Base-by-base conservation (phyloP, 192 early-diverging fungal genomes). In the Gaertneriomyces semiglobifer region DNA sequence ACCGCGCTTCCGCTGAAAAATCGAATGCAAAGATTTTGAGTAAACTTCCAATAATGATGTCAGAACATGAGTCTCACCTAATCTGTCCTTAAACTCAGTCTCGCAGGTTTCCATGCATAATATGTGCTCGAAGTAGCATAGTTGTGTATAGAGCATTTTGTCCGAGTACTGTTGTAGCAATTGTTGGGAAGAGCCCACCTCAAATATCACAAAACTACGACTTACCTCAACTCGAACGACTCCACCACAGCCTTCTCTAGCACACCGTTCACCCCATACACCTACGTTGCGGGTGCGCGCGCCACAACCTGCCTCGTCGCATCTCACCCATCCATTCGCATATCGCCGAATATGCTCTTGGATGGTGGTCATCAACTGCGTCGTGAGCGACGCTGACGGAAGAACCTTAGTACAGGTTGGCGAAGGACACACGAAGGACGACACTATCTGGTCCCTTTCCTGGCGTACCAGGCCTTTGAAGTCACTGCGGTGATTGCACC, bases 271-370 rank as follows among this genome's bases (percentile, higher is more conserved):
- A 0, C 88, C 92, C 20, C 84, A 77, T 4, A 94, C 91, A 11
- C 84, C 80, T 46, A 92, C 71, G 54, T 81, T 70, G 25, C 88
- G 83, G 5, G 93, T 90, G 6, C 73, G 58, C 39, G 85, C 80
- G 4, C 58, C 68, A 67, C 94, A 96, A 5, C 78, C 73, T 8
- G 47, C 51, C 54, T 95, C 92, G 60, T 95, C 92, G 77, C 96
- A 99, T 38, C 85, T 61, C 43, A 88, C 66, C 72, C 77, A 84
- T 16, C 88, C 83, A n/a, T 87, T 66, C 71, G 92, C 88, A 76
- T 92, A 98, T 50, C 74, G 73, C 42, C 80, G 74, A 18, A 98
- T 84, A 44, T 86, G 75, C 0, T 46, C 50, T 44, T 92, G 82
- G 55, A 98, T 92, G 8, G 75, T 76, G 7, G 77, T 19, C 7